Evolutionary conservation across 768 basidiomycete genomes (phyloP).

Genomic region (Ramaria sp.): DNA sequence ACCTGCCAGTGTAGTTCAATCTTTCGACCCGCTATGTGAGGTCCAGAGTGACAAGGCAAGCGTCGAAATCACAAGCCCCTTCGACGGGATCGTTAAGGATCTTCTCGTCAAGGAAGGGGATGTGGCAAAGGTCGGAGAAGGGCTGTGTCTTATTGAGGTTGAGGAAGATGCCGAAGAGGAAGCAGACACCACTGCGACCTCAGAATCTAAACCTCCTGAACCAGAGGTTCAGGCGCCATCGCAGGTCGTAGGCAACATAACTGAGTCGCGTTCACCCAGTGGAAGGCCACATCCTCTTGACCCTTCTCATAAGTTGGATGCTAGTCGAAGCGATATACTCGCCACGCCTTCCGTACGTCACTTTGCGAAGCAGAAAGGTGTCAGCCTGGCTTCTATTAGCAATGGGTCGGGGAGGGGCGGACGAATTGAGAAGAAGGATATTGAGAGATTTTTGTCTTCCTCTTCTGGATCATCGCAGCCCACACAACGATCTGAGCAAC

Average conservation of each 20-base stretch:
- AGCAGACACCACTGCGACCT: conserved; percentile 4
- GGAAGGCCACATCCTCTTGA: conserved; percentile 52
- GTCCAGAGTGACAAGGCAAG: conserved; percentile 87
- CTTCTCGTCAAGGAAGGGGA: conserved; percentile 72
- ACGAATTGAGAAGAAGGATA: conserved; percentile 63
- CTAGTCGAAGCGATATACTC: conserved; percentile 31
- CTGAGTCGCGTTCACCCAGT: background rate
- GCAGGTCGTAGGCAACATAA: background rate
- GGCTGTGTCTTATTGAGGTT: conserved; percentile 53
- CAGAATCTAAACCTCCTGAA: conserved; percentile 9
- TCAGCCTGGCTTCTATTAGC: conserved; percentile 46
- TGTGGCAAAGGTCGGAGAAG: conserved; percentile 66
- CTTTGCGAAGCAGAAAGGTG: conserved; percentile 53
- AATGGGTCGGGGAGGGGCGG: conserved; percentile 70
- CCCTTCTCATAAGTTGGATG: conserved; percentile 24
- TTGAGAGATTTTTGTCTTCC: conserved; percentile 47
- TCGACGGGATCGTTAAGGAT: conserved; percentile 62
- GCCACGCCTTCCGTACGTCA: conserved; percentile 74
- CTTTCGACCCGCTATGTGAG: conserved; percentile 63
- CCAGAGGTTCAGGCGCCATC: conserved; percentile 2
- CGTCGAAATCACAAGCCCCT: conserved; percentile 86
- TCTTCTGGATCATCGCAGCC: conserved; percentile 10
- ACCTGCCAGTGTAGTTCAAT: conserved; percentile 36
- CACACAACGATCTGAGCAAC: background rate
- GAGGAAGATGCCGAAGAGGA: conserved; percentile 40